Base-by-base conservation (phyloP, 2,329 filamentous ascomycete species). In the Waltergamsia citrina region DNA sequence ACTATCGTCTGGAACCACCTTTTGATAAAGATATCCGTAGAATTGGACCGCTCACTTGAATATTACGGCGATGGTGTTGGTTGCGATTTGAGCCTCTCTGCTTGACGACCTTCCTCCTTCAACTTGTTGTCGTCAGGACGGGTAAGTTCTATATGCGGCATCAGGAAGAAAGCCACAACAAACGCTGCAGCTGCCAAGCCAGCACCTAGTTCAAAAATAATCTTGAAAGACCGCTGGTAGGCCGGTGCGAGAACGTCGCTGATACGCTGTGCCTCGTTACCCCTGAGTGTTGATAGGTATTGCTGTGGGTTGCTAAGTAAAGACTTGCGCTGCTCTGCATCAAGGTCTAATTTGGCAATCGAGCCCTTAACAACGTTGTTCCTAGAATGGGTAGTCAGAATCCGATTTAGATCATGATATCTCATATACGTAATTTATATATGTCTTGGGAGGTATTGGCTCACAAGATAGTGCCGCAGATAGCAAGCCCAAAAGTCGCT, bases 201-300 rank as follows among this genome's bases (percentile, higher is more conserved):
- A 1, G 59, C 57, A 2, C 57, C 55, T 1, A 58, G 39, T 2
- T 59, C 38, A n/a, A 62, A 62, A 26, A 63, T 57, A 7, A 59
- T 43, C 3, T 56, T 47, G 18, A 63, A 63, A 2, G 48, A 54
- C 20, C 43, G 40, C 14, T 48, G 43, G 36, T 63, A 63, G 1
- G 56, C 56, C 1, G 59, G 59, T 2, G 59, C 32, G 2, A 62
- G 43, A 16, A 53, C 40, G 6, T 40, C 44, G 3, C 54, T 47
- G 9, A 60, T 44, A 3, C 34, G 41, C 9, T 48, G 46, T 6
- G 54, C 50, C 25, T 60, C 52, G 6, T 39, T 42, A 1, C 32
- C 10, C 0, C 54, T 43, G 3, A 60, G 38, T 2, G 38, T 44
- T 2, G 41, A 38, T 0, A 62, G 37, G 26, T 57, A 58, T 1